These are phyloP conservation scores for Aspergillus arachidicola DNA, from an alignment of 2,329 filamentous ascomycete species.

Conservation along the genomic window DNA sequence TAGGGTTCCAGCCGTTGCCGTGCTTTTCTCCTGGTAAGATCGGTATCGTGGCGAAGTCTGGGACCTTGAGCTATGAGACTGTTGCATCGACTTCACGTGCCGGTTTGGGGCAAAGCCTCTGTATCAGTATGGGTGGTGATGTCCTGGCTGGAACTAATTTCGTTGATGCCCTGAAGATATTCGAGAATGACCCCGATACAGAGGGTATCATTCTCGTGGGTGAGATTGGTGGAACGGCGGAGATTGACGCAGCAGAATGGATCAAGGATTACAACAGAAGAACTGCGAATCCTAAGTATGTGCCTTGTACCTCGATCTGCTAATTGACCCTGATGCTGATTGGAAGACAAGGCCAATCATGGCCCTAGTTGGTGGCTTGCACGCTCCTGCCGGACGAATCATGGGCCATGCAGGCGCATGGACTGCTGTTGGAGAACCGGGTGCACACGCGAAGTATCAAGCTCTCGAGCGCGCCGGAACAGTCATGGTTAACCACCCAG, in stretches of 20 bases:
- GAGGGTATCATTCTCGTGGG: slow-evolving; percentile 73
- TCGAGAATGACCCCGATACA: slow-evolving; percentile 68
- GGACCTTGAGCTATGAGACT: slow-evolving; percentile 78
- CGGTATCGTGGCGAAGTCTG: slow-evolving; percentile 78
- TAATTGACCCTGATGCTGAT: slow-evolving; percentile 16
- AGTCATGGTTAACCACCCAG: slow-evolving; percentile 73
- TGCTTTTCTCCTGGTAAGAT: slow-evolving; percentile 71
- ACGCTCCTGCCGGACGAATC: slow-evolving; percentile 64
- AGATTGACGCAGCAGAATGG: slow-evolving; percentile 74
- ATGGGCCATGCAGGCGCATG: slow-evolving; percentile 84
- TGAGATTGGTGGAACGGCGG: slow-evolving; percentile 70
- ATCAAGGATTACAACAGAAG: slow-evolving; percentile 66
- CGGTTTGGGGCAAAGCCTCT: slow-evolving; percentile 76
- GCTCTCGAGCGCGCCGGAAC: slow-evolving; percentile 68
- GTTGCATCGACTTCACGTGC: slow-evolving; percentile 73
- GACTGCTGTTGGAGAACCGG: slow-evolving; percentile 66
- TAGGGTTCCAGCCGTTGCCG: slow-evolving; percentile 75
- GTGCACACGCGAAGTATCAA: slow-evolving; percentile 66
- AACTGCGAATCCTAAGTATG: slow-evolving; percentile 64
- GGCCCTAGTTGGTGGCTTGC: slow-evolving; percentile 68
- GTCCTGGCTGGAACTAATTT: slow-evolving; percentile 74
- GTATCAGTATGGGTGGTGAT: slow-evolving; percentile 78
- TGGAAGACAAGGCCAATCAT: slow-evolving; percentile 63
- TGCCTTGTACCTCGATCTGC: slow-evolving; percentile 14
- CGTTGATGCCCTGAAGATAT: slow-evolving; percentile 68